Percentiles rank a stretch among this genome's conserved stretches.
phyloP scores from a whole-genome alignment of 441 rosid genomes.

The Isatis lusitanica region DNA sequence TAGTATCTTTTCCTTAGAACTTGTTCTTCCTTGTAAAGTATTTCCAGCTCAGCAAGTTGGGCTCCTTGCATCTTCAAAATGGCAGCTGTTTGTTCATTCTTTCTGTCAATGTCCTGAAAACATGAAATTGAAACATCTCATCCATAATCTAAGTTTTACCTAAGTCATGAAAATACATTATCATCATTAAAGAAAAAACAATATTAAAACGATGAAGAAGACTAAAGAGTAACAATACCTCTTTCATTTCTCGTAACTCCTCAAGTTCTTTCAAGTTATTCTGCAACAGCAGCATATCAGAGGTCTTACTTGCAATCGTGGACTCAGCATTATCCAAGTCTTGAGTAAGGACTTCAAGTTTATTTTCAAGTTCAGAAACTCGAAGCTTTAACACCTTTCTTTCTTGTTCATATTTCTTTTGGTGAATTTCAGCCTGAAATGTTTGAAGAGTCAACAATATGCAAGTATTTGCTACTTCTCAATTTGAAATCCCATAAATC shows the following conservation, averaged over 20 bases:
- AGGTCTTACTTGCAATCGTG: constrained; percentile 50
- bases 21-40: constrained; percentile 90
- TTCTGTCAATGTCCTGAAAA: constrained; percentile 87
- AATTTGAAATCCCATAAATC: constrained; percentile 17
- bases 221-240: constrained; percentile 47
- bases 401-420: constrained; percentile 70
- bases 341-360: constrained; percentile 51
- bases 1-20: constrained; percentile 80
- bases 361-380: constrained; percentile 69
- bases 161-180: not conserved
- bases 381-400: constrained; percentile 55
- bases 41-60: constrained; percentile 89
- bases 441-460: constrained; percentile 7
- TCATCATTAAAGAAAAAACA: not conserved
- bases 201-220: constrained; percentile 6
- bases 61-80: constrained; percentile 94
- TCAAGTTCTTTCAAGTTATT: constrained; percentile 80
- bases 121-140: constrained; percentile 18
- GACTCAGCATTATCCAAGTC: constrained; percentile 61
- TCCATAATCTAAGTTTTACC: not conserved
- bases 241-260: constrained; percentile 93
- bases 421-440: constrained; percentile 56
- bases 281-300: constrained; percentile 60
- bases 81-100: constrained; percentile 95
- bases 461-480: constrained; percentile 14